A percentile compares a stretch with the other conserved stretches of the same genome.
Evolutionary conservation across 108 stramenopile species (phyloP).

Genomic region (Nitzschia sp.): DNA sequence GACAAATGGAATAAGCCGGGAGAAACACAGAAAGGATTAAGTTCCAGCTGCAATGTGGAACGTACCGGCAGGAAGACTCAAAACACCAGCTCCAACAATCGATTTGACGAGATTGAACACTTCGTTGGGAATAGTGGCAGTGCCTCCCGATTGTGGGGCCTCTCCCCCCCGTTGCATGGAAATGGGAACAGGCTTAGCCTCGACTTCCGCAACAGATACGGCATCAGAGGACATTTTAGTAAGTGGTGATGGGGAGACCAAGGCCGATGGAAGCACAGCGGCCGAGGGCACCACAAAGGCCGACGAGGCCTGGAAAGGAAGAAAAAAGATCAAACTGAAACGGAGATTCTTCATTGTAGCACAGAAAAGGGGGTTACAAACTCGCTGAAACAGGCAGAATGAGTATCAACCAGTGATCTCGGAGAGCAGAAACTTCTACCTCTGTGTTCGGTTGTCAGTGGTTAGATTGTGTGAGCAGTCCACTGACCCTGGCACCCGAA

Average conservation of each 20-base stretch:
- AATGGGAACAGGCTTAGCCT: too few relatives aligned
- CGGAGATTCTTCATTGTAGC: constrained; percentile 8
- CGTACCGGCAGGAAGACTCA: constrained; percentile 88
- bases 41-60: constrained; percentile 5
- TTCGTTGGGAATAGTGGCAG: constrained; percentile 78
- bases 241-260: too few relatives aligned
- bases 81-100: constrained; percentile 92
- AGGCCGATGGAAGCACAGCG: background rate
- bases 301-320: background rate
- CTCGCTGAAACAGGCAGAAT: background rate
- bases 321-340: background rate
- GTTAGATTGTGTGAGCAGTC: too few relatives aligned
- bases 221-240: too few relatives aligned
- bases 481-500: too few relatives aligned
- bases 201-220: too few relatives aligned
- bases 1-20: background rate
- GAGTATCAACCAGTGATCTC: background rate
- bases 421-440: background rate
- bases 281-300: background rate
- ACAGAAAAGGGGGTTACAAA: background rate
- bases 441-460: too few relatives aligned
- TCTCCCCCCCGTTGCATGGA: background rate
- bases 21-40: background rate
- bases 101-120: constrained; percentile 92
- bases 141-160: constrained; percentile 42